These are phyloP conservation scores for Hypoxylon sp. DNA, from an alignment of 2,329 filamentous ascomycete genomes.

Conservation along the genomic window DNA sequence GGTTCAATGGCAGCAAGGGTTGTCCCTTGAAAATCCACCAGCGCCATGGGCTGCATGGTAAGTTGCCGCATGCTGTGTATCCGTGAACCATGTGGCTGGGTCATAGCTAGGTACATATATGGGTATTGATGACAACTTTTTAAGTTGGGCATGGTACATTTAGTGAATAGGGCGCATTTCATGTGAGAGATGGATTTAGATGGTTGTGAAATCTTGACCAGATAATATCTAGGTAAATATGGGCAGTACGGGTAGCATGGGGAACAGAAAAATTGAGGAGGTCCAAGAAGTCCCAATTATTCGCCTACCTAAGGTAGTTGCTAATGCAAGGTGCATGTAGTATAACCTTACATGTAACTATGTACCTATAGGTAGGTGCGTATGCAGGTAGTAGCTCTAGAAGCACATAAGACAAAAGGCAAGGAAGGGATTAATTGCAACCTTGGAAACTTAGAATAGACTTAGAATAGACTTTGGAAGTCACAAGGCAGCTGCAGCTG, in stretches of 20 bases:
- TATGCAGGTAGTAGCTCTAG: too few species aligned
- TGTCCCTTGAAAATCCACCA: not conserved
- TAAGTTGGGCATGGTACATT: not conserved
- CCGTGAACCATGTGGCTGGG: conserved; percentile 1
- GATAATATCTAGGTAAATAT: not conserved
- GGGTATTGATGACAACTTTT: not conserved
- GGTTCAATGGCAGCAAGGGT: conserved; percentile 2
- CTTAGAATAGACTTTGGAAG: not conserved
- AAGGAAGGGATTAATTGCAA: not conserved
- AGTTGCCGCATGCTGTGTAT: conserved; percentile 4
- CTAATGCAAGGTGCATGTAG: conserved; percentile 16
- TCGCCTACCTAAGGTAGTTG: not conserved
- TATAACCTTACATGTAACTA: conserved; percentile 2
- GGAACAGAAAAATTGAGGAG: not conserved
- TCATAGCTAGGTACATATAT: not conserved
- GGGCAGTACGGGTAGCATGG: not conserved
- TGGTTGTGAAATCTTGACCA: not conserved
- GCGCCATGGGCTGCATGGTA: not conserved
- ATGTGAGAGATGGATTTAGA: not conserved
- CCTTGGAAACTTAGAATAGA: not conserved
- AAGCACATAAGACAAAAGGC: not conserved
- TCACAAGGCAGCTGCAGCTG: too few species aligned
- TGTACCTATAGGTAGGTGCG: not conserved
- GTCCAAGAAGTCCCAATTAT: not conserved
- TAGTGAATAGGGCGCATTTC: not conserved